A percentile compares a stretch with the other conserved stretches of the same genome.
phyloP scores from a whole-genome alignment of 257 asterid species.

The Striga asiatica region DNA sequence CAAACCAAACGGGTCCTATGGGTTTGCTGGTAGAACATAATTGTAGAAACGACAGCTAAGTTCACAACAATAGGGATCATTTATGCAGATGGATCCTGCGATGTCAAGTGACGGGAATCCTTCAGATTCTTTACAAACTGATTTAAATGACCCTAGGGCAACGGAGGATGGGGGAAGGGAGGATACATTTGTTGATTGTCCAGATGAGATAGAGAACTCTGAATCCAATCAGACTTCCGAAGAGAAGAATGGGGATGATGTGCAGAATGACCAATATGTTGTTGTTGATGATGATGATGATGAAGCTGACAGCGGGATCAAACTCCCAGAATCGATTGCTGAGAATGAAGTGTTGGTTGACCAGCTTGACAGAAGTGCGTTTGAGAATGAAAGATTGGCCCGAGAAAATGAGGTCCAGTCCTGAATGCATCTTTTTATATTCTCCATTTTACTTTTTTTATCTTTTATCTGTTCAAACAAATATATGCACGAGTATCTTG shows the following conservation, averaged over 20 bases:
- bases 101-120: constrained; percentile 14
- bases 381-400: constrained; percentile 40
- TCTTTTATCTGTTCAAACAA: background rate
- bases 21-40: too few species aligned
- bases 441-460: background rate
- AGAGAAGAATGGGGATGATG: constrained; percentile 28
- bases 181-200: constrained; percentile 91
- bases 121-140: constrained; percentile 23
- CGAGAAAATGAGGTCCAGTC: constrained; percentile 49
- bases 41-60: too few species aligned
- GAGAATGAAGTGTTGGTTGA: constrained; percentile 53
- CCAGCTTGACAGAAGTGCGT: constrained; percentile 40
- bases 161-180: constrained; percentile 65
- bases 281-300: constrained; percentile 37
- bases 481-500: constrained; percentile 6
- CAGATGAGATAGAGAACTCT: constrained; percentile 76
- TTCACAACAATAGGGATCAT: too few species aligned
- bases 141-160: constrained; percentile 25
- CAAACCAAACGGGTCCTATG: too few species aligned
- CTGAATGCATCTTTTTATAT: constrained; percentile 15
- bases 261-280: constrained; percentile 25
- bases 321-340: constrained; percentile 32
- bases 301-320: constrained; percentile 35
- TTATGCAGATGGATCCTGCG: constrained; percentile 28
- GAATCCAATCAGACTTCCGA: constrained; percentile 48